Percentiles rank a stretch among this genome's conserved stretches.
Conservation (phyloP, 31 red algal species). For the Odonthalia washingtoniensis region DNA sequence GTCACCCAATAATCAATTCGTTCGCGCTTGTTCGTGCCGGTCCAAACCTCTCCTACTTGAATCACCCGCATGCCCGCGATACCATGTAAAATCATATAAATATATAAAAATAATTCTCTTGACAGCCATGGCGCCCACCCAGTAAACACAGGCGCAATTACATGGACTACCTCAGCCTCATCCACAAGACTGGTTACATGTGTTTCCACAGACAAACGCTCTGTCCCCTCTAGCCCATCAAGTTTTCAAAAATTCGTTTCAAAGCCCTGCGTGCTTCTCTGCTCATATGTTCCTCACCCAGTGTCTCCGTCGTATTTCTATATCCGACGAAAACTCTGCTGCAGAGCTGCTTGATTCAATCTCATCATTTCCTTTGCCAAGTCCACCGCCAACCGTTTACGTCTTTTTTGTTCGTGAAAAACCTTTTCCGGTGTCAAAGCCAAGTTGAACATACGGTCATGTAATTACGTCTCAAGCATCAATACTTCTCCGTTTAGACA, state of each 20-base stretch:
- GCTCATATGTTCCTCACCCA: conserved; percentile 49
- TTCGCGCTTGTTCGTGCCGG: conserved; percentile 84
- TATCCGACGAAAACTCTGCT: neutral
- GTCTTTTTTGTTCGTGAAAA: conserved; percentile 54
- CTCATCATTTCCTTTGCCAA: conserved; percentile 23
- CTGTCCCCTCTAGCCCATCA: conserved; percentile 86
- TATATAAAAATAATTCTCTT: neutral
- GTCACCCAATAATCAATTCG: conserved; percentile 90
- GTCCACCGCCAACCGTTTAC: neutral
- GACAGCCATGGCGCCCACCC: conserved; percentile 84
- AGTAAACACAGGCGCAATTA: conserved; percentile 82
- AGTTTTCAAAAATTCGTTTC: conserved; percentile 85
- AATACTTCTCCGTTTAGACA: conserved; percentile 98
- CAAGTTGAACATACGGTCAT: conserved; percentile 98
- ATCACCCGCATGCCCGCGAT: conserved; percentile 72
- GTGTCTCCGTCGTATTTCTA: conserved; percentile 43
- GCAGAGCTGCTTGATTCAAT: conserved; percentile 3
- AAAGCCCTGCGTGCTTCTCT: conserved; percentile 75
- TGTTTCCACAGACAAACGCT: conserved; percentile 83
- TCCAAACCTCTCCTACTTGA: conserved; percentile 77
- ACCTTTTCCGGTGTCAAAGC: conserved; percentile 81
- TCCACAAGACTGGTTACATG: conserved; percentile 93
- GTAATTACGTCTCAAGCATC: conserved; percentile 99
- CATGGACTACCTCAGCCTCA: conserved; percentile 85
- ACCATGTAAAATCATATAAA: conserved; percentile 24